Evolutionary conservation across 2,329 filamentous ascomycete genomes (phyloP).

Genomic region (Bipolaris oryzae): DNA sequence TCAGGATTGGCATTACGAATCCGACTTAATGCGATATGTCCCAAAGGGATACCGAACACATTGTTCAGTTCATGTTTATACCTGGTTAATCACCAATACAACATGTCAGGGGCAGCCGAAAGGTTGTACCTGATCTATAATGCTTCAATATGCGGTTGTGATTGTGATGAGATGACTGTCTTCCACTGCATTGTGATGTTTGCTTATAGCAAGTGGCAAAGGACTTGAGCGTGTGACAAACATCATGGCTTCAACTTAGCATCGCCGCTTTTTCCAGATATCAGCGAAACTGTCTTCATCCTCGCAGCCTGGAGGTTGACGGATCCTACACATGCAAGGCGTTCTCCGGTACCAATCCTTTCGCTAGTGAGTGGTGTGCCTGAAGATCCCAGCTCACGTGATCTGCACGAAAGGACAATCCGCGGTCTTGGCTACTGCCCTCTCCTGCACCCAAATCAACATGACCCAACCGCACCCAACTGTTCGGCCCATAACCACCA

Average conservation of each 20-base stretch:
- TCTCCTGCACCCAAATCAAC: no score
- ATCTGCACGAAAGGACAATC: background rate
- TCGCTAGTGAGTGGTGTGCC: background rate
- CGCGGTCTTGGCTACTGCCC: background rate
- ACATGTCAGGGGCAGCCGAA: background rate
- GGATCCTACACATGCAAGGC: background rate
- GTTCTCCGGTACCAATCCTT: background rate
- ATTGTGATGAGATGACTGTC: background rate
- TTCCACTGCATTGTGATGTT: no score
- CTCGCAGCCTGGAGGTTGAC: no score
- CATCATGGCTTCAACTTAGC: no score
- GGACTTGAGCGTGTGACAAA: no score
- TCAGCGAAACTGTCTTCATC: no score
- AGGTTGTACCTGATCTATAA: background rate
- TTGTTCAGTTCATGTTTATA: constrained; percentile 3
- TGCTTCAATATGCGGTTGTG: background rate
- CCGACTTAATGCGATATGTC: constrained; percentile 9
- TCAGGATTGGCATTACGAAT: constrained; percentile 1
- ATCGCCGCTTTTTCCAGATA: no score
- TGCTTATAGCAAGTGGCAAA: no score
- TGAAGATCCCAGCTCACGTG: background rate
- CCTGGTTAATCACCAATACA: constrained; percentile 4
- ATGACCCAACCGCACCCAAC: no score
- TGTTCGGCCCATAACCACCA: background rate
- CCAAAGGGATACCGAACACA: background rate